Conservation (phyloP, 169 alveolate genomes). For the Ichthyophthirius multifiliis region DNA sequence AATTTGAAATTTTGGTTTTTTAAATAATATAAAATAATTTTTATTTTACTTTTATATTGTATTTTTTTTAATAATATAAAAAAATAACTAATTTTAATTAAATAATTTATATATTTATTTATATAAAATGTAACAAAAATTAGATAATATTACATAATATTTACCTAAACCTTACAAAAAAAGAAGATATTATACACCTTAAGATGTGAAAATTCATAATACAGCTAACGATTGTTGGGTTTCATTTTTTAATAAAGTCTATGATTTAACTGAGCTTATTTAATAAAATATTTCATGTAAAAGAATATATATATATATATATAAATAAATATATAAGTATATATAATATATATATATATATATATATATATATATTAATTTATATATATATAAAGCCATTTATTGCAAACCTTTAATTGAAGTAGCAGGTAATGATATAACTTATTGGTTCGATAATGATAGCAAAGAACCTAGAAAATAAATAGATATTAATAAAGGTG, state of each 20-base stretch:
- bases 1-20: no score
- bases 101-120: no score
- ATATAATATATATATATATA: neutral
- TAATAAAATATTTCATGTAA: constrained; percentile 56
- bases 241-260: constrained; percentile 80
- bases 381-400: neutral
- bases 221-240: constrained; percentile 88
- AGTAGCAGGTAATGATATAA: constrained; percentile 91
- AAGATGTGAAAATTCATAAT: constrained; percentile 84
- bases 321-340: neutral
- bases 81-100: no score
- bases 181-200: constrained; percentile 78
- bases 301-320: neutral
- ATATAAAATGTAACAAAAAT: no score
- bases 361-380: no score
- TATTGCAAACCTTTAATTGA: constrained; percentile 85
- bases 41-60: no score
- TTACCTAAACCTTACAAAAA: constrained; percentile 59
- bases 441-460: constrained; percentile 89
- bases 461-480: constrained; percentile 87
- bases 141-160: neutral
- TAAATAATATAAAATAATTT: no score
- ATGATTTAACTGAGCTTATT: constrained; percentile 78
- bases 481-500: constrained; percentile 79
- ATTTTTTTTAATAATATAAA: no score